Percentiles rank a stretch among this genome's conserved stretches.
These are phyloP conservation scores for Aspergillus steynii DNA, from an alignment of 495 filamentous ascomycete species.

Conservation along the genomic window DNA sequence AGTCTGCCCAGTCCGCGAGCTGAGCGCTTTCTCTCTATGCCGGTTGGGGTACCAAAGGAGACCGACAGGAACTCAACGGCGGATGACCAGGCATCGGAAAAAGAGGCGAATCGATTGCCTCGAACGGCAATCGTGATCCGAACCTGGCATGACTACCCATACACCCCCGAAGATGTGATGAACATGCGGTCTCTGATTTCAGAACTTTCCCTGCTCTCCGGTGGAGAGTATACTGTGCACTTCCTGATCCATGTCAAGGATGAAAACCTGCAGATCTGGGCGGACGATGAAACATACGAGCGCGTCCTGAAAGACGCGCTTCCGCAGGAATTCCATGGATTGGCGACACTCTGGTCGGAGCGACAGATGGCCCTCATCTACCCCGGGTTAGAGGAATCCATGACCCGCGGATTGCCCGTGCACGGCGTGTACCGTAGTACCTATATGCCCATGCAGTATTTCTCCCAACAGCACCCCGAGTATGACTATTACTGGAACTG, in stretches of 20 bases:
- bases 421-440: conserved; percentile 90
- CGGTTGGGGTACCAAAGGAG: conserved; percentile 32
- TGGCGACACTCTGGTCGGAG: conserved; percentile 90
- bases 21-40: conserved; percentile 48
- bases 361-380: conserved; percentile 89
- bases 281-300: conserved; percentile 61
- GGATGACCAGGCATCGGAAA: conserved; percentile 15
- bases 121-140: conserved; percentile 63
- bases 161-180: conserved; percentile 52
- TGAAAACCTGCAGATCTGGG: conserved; percentile 64
- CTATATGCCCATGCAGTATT: conserved; percentile 93
- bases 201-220: conserved; percentile 62
- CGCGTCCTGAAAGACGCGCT: conserved; percentile 67
- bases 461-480: conserved; percentile 84
- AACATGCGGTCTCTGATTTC: conserved; percentile 60
- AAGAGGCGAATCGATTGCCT: conserved; percentile 41
- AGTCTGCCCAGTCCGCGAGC: conserved; percentile 41
- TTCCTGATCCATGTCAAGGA: conserved; percentile 70
- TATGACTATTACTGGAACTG: conserved; percentile 98
- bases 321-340: conserved; percentile 82
- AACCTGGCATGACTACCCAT: conserved; percentile 62
- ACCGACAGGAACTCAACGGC: conserved; percentile 13
- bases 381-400: conserved; percentile 74
- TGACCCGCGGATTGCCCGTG: conserved; percentile 70
- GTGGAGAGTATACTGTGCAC: conserved; percentile 63